phyloP scores from a whole-genome alignment of 805 yeast species.

The Cyberlindnera petersonii region DNA sequence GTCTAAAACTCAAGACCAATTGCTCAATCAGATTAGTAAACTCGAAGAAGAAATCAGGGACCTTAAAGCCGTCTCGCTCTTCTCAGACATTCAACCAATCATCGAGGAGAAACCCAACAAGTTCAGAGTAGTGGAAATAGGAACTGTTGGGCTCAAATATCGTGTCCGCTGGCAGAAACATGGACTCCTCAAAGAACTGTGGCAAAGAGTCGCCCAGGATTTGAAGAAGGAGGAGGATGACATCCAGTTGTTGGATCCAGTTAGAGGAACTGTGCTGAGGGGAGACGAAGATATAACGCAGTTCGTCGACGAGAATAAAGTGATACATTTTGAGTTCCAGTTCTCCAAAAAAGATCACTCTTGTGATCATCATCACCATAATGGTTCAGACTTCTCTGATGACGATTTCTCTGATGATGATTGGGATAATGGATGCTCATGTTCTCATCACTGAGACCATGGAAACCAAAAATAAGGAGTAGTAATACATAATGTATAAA shows the following conservation, averaged over 20 bases:
- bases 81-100: slow-evolving; percentile 25
- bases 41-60: slow-evolving; percentile 23
- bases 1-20: slow-evolving; percentile 3
- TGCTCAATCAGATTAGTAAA: slow-evolving; percentile 13
- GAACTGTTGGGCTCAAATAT: slow-evolving; percentile 20
- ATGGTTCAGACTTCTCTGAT: no score
- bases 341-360: slow-evolving; percentile 10
- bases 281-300: slow-evolving; percentile 17
- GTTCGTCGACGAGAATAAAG: slow-evolving; percentile 14
- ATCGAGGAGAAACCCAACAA: slow-evolving; percentile 19
- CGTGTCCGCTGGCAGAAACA: slow-evolving; percentile 17
- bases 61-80: slow-evolving; percentile 23
- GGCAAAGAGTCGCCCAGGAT: slow-evolving; percentile 23
- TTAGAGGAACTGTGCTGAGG: slow-evolving; percentile 16
- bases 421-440: slow-evolving; percentile 25
- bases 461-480: background rate
- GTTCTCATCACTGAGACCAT: slow-evolving; percentile 22
- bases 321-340: slow-evolving; percentile 21
- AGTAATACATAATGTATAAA: background rate
- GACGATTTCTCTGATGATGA: slow-evolving; percentile 27
- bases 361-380: slow-evolving; percentile 11
- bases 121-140: slow-evolving; percentile 19
- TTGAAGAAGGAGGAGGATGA: slow-evolving; percentile 15
- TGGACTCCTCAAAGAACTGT: slow-evolving; percentile 15
- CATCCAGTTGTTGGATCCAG: slow-evolving; percentile 21